Conservation (phyloP, 2,329 filamentous ascomycete species). For the Lachnellula suecica region DNA sequence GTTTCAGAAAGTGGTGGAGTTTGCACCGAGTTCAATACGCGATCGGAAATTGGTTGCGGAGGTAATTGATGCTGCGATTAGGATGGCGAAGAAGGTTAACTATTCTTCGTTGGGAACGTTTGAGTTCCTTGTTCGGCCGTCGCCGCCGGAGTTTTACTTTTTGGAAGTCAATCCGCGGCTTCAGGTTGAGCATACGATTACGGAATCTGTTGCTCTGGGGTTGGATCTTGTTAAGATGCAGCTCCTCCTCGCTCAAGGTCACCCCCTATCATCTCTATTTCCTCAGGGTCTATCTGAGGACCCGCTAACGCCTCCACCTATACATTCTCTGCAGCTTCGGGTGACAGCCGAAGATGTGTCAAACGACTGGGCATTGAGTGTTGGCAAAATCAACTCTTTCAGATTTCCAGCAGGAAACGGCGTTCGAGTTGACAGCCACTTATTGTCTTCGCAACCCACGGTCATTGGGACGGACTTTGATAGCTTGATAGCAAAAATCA, state of each 20-base stretch:
- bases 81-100: slow-evolving; percentile 49
- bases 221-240: slow-evolving; percentile 35
- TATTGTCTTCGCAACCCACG: slow-evolving; percentile 35
- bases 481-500: slow-evolving; percentile 46
- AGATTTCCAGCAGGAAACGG: slow-evolving; percentile 57
- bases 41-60: slow-evolving; percentile 38
- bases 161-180: slow-evolving; percentile 31
- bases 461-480: slow-evolving; percentile 48
- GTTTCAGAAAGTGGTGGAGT: slow-evolving; percentile 54
- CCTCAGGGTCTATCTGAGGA: slow-evolving; percentile 32
- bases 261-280: slow-evolving; percentile 31
- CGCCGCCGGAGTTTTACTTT: slow-evolving; percentile 41
- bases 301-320: slow-evolving; percentile 30
- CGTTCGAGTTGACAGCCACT: slow-evolving; percentile 43
- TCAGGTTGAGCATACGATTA: slow-evolving; percentile 33
- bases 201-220: slow-evolving; percentile 37
- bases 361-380: slow-evolving; percentile 53
- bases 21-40: slow-evolving; percentile 64
- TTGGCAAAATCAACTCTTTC: slow-evolving; percentile 57
- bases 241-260: slow-evolving; percentile 36
- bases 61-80: slow-evolving; percentile 47
- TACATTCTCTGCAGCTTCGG: slow-evolving; percentile 43
- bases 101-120: slow-evolving; percentile 63
- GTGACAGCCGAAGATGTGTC: slow-evolving; percentile 43
- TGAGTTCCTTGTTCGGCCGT: slow-evolving; percentile 59